A percentile compares a stretch with the other conserved stretches of the same genome.
These are phyloP conservation scores for Rhizopogon sp. DNA, from an alignment of 768 basidiomycete genomes.

Conservation along the genomic window DNA sequence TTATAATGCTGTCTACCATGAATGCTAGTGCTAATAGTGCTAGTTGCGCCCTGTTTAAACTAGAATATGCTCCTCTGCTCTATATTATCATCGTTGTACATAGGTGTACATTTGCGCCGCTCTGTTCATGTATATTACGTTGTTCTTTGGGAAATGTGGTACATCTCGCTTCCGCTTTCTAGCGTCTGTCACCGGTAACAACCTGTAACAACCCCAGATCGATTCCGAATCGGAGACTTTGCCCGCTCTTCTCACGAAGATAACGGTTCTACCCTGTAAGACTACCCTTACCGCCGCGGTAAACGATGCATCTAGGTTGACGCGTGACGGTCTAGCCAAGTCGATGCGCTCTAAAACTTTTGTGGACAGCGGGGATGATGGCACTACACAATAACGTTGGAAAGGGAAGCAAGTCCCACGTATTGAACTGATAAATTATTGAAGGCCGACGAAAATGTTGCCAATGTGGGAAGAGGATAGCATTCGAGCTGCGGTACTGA, in stretches of 20 bases:
- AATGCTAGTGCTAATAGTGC: conserved; percentile 32
- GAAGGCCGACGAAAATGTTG: conserved; percentile 56
- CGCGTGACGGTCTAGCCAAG: too few species aligned
- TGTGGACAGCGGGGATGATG: background rate
- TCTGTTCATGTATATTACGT: conserved; percentile 24
- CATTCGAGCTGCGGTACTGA: conserved; percentile 44
- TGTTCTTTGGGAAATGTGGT: conserved; percentile 5
- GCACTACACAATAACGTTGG: conserved; percentile 11
- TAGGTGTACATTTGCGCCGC: conserved; percentile 23
- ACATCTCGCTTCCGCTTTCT: background rate
- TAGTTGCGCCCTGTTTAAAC: conserved; percentile 36
- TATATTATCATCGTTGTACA: conserved; percentile 8
- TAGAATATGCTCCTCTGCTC: conserved; percentile 19
- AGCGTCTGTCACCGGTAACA: background rate
- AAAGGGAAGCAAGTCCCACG: conserved; percentile 16
- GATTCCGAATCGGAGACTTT: background rate
- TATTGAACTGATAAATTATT: conserved; percentile 62
- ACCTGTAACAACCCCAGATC: background rate
- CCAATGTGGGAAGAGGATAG: conserved; percentile 44
- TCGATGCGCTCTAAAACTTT: background rate
- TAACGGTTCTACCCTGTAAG: background rate
- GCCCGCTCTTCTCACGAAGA: background rate
- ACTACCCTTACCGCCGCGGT: background rate
- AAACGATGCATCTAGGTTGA: background rate
- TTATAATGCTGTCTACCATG: conserved; percentile 53